Base-by-base conservation (phyloP, 2,329 filamentous ascomycete genomes). In the Epichloe baconii region DNA sequence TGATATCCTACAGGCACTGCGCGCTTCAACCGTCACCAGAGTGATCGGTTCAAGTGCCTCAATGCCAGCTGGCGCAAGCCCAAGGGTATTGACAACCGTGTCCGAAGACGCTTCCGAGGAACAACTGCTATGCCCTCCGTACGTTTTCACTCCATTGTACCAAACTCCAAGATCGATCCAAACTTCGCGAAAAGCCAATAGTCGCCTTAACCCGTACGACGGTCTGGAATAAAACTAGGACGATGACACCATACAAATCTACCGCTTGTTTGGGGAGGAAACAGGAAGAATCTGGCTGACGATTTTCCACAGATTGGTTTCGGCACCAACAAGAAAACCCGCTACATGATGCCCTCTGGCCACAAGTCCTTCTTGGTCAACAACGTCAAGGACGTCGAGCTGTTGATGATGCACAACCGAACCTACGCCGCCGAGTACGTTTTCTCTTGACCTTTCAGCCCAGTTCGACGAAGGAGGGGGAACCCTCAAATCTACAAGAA, bases 331-430 rank as follows among this genome's bases (percentile, higher is more conserved):
- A 95, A 88, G 83, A 97, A 97, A 84, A 98, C 93, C 71, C 85
- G 88, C 70, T 91, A 94, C 82, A 85, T 97, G 85, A 95, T 89
- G 81, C 93, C 93, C 71, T 95, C 89, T 66, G 93, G 93, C 77
- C 91, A 97, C 86, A 97, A 96, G 85, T 88, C 91, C 62, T 98
- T 98, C 86, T 83, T 97, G 70, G 93, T 98, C 78, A 88, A 85
- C 85, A 98, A 98, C 82, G 74, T 82, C 74, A 82, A 85, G 72
- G 93, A 98, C 66, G 85, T 98, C 68, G 91, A 98, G 75, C 86
- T 98, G 58, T 85, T 98, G 68, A 81, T 98, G 67, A 98, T 98
- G 93, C 93, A 98, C 86, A 97, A 97, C 88, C 85, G 86, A 73
- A 95, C 89, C 75, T 96, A 88, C 77, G 93, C 93, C 71, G 93